Conservation (phyloP, 192 early-diverging fungal genomes). For the Gonapodya sp. region DNA sequence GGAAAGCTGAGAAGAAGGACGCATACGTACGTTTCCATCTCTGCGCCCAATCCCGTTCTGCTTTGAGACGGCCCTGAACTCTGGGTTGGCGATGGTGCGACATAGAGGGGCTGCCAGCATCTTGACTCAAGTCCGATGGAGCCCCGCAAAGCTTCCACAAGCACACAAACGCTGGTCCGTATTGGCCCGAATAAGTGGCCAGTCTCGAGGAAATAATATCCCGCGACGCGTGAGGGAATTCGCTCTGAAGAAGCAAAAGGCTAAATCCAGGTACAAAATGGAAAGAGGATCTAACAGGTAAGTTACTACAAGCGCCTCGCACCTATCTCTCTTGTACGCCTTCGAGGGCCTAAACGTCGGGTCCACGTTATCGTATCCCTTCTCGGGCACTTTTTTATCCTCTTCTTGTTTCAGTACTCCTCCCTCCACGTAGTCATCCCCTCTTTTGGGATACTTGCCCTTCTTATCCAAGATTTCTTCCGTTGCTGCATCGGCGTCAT, state of each 20-base stretch:
- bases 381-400: background rate
- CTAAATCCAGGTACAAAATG: background rate
- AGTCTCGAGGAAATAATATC: background rate
- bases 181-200: background rate
- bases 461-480: background rate
- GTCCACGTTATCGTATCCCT: background rate
- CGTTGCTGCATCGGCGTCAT: background rate
- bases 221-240: background rate
- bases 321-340: background rate
- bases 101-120: background rate
- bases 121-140: background rate
- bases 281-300: background rate
- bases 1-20: too few species aligned
- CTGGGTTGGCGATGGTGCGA: background rate
- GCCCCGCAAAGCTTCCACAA: background rate
- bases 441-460: background rate
- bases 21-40: background rate
- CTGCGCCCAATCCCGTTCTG: background rate
- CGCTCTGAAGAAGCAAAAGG: background rate
- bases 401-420: background rate
- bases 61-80: background rate
- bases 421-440: background rate
- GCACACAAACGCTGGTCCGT: background rate
- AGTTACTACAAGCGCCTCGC: too few species aligned
- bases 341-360: background rate